Conservation (phyloP, 2,329 filamentous ascomycete species). For the Kalmusia sp. region DNA sequence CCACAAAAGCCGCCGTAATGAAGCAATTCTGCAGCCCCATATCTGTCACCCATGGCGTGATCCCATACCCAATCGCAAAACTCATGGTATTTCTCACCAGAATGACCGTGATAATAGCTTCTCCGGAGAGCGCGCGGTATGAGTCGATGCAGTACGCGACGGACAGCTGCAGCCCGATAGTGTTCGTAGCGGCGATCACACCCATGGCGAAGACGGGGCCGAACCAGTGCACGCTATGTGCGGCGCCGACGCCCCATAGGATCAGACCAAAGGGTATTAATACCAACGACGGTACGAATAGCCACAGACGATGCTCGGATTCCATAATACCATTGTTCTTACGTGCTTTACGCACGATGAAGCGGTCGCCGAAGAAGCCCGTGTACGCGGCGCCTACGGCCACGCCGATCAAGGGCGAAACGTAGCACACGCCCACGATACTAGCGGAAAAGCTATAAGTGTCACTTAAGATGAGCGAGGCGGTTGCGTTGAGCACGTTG, state of each 20-base stretch:
- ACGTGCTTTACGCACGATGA: conserved; percentile 42
- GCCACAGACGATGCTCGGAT: conserved; percentile 47
- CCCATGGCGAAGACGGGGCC: conserved; percentile 57
- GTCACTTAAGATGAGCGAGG: conserved; percentile 47
- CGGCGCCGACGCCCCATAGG: conserved; percentile 59
- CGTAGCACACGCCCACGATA: conserved; percentile 48
- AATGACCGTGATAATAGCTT: conserved; percentile 60
- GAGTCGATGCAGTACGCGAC: conserved; percentile 58
- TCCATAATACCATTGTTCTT: conserved; percentile 46
- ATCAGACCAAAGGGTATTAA: conserved; percentile 54
- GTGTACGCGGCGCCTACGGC: conserved; percentile 42
- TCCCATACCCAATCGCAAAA: conserved; percentile 60
- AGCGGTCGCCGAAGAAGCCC: conserved; percentile 44
- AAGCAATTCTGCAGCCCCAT: conserved; percentile 54
- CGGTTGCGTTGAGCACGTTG: conserved; percentile 53
- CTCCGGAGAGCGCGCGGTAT: conserved; percentile 57
- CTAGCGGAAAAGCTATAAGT: conserved; percentile 47
- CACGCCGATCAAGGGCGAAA: conserved; percentile 45
- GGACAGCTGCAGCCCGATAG: conserved; percentile 52
- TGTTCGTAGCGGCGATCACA: conserved; percentile 53
- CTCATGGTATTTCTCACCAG: conserved; percentile 59
- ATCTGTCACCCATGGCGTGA: conserved; percentile 54
- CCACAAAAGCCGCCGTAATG: conserved; percentile 52
- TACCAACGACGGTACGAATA: conserved; percentile 46
- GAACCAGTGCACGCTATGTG: conserved; percentile 55